These are phyloP conservation scores for Cyclotella choctawhatcheeana DNA, from an alignment of 108 stramenopile species.

Conservation along the genomic window DNA sequence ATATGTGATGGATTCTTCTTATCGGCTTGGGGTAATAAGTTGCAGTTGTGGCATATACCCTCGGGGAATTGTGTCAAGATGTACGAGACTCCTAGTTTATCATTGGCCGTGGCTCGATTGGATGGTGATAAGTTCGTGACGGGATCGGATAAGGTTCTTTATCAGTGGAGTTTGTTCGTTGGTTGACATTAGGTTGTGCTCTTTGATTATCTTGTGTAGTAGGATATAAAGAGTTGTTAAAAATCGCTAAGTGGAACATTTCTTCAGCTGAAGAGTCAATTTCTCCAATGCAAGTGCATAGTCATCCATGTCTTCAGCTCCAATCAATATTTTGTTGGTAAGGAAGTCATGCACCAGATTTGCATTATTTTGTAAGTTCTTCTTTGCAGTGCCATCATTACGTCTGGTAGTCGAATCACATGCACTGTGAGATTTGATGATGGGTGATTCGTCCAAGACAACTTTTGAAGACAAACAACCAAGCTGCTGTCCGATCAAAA, in stretches of 20 bases:
- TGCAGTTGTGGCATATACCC: constrained; percentile 29
- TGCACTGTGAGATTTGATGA: background rate
- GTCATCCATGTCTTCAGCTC: constrained; percentile 7
- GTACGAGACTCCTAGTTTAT: constrained; percentile 41
- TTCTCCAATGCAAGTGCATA: constrained; percentile 22
- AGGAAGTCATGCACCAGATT: constrained; percentile 28
- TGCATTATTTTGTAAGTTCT: constrained; percentile 20
- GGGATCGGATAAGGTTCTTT: constrained; percentile 36
- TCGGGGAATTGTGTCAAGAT: constrained; percentile 32
- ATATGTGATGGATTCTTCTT: constrained; percentile 39
- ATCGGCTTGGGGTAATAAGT: constrained; percentile 17
- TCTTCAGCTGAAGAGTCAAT: constrained; percentile 23
- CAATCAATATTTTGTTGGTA: constrained; percentile 36
- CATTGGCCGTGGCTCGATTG: constrained; percentile 31
- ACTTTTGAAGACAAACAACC: constrained; percentile 48
- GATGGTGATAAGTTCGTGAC: constrained; percentile 38
- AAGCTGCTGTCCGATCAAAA: constrained; percentile 54
- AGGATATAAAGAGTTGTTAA: background rate
- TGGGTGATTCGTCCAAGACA: constrained; percentile 15
- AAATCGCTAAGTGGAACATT: constrained; percentile 1
- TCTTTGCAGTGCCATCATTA: background rate
- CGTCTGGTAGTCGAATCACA: background rate
- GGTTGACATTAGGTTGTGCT: background rate
- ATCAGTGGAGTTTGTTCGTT: constrained; percentile 28
- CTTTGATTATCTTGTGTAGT: background rate